Base-by-base conservation (phyloP, 495 filamentous ascomycete genomes). In the Neurospora sp. region DNA sequence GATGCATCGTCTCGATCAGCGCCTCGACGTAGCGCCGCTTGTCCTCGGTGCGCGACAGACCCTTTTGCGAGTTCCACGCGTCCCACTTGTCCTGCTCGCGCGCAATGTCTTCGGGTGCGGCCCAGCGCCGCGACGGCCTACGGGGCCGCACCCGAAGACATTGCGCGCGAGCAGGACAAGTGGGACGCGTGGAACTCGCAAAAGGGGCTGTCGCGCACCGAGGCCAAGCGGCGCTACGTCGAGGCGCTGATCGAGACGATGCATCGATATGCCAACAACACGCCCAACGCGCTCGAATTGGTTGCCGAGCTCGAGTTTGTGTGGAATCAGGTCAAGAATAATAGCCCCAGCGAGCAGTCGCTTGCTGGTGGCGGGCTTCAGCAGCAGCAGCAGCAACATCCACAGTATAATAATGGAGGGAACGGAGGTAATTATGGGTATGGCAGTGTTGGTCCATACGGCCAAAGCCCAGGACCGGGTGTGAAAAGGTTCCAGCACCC, bases 231-330 rank as follows among this genome's bases (percentile, higher is more conserved):
- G 73, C 89, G 90, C 47, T 99, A 99, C 78, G 94, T 99, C 81
- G 90, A 92, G 70, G 94, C 92, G 8, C 85, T 99, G 40, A 96
- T 99, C 81, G 90, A 95, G 79, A 98, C 95, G 1, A 98, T 99
- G 96, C 94, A 98, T 80, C 86, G 86, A 74, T 98, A 95, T 79
- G 96, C 96, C 45, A 90, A 89, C 72, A 90, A 89, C 72, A 94
- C 93, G 14, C 87, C 92, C 68, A 94, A 97, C 81, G 93, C 92
- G 3, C 86, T 93, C 53, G 93, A 94, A 80, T 85, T 99, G 8
- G 93, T 98, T 42, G 84, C 89, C n/a, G 96, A 99, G 80, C 87
- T 99, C 20, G 96, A 98, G 82, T 99, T 98, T 77, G 94, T 99
- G 65, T 99, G 96, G 96, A 93, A 97, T 75, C 96, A 98, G 79